Evolutionary conservation across 495 filamentous ascomycete species (phyloP).

Genomic region (Penicillium verhagenii): DNA sequence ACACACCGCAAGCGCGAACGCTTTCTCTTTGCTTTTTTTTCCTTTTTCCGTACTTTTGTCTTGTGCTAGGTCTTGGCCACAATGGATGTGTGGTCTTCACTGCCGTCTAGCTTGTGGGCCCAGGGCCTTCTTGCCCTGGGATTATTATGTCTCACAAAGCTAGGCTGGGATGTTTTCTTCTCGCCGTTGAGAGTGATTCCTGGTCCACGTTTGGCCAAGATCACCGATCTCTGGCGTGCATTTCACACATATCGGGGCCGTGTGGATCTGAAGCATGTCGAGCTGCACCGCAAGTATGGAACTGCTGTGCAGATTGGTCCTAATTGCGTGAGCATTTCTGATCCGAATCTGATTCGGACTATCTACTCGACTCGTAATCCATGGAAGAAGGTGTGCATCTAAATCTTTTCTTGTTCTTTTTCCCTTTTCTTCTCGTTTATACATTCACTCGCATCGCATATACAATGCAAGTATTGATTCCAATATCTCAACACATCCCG

Average conservation of each 20-base stretch:
- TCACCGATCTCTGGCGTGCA: constrained; percentile 39
- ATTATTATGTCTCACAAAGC: constrained; percentile 10
- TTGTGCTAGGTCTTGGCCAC: neutral
- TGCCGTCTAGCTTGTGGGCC: constrained; percentile 9
- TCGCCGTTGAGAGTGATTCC: constrained; percentile 35
- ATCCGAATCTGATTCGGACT: constrained; percentile 36
- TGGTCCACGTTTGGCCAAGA: constrained; percentile 43
- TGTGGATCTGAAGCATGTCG: constrained; percentile 17
- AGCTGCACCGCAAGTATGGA: constrained; percentile 53
- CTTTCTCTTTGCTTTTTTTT: neutral
- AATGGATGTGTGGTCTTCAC: neutral
- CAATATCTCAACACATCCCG: no score
- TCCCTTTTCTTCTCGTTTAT: no score
- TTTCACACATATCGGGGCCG: constrained; percentile 22
- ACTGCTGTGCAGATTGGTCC: constrained; percentile 56
- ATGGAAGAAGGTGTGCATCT: constrained; percentile 26
- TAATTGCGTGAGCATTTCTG: constrained; percentile 53
- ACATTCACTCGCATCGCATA: no score
- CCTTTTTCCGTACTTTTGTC: neutral
- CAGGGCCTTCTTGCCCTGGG: constrained; percentile 8
- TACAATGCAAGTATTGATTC: no score
- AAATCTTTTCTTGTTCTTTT: no score
- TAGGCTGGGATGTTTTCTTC: constrained; percentile 13
- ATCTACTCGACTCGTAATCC: constrained; percentile 42
- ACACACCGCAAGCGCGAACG: neutral